phyloP scores from a whole-genome alignment of 352 stramenopile genomes.

The Pythium utonaiense region DNA sequence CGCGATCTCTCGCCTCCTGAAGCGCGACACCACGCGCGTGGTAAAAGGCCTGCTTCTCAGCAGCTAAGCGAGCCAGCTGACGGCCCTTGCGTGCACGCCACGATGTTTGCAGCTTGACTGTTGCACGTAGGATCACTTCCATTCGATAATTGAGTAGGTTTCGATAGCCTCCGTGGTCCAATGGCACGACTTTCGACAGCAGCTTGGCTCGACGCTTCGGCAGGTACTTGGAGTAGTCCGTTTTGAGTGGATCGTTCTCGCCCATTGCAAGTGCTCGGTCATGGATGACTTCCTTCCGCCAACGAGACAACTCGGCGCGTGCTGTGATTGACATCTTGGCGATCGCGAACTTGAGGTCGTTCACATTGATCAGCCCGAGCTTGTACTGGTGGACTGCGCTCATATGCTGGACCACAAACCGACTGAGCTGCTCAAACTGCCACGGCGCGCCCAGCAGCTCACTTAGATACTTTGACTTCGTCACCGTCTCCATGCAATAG shows the following conservation, averaged over 20 bases:
- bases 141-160: conserved; percentile 82
- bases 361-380: conserved; percentile 82
- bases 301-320: conserved; percentile 52
- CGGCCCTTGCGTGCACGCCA: conserved; percentile 78
- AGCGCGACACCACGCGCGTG: conserved; percentile 79
- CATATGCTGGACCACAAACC: conserved; percentile 86
- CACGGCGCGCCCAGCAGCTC: conserved; percentile 61
- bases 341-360: conserved; percentile 85
- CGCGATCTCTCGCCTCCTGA: conserved; percentile 40
- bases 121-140: conserved; percentile 61
- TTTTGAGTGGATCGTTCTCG: conserved; percentile 89
- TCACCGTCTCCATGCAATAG: conserved; percentile 50
- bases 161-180: conserved; percentile 86
- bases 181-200: conserved; percentile 82
- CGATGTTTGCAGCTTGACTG: conserved; percentile 78
- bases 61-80: conserved; percentile 56
- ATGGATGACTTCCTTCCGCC: conserved; percentile 79
- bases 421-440: conserved; percentile 76
- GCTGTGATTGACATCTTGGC: conserved; percentile 47
- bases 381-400: conserved; percentile 82
- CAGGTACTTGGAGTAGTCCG: conserved; percentile 91
- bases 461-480: conserved; percentile 67
- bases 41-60: conserved; percentile 89
- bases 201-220: conserved; percentile 59
- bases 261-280: conserved; percentile 88